These are phyloP conservation scores for Xylariaceae sp. DNA, from an alignment of 2,329 filamentous ascomycete genomes.

Conservation along the genomic window DNA sequence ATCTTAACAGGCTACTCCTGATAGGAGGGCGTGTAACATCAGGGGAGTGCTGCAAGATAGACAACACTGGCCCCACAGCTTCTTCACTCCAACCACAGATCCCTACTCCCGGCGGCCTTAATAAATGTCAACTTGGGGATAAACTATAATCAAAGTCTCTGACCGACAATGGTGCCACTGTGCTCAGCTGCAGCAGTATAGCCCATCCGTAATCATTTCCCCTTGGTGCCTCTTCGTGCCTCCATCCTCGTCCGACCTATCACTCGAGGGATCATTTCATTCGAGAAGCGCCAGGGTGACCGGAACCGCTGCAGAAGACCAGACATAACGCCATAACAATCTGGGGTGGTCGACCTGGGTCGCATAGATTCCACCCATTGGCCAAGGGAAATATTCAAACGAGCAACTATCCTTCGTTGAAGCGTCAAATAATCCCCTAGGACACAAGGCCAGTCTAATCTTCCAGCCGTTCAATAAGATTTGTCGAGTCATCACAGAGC, in stretches of 20 bases:
- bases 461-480: constrained; percentile 8
- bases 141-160: constrained; percentile 26
- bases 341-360: constrained; percentile 29
- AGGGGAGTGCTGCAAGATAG: constrained; percentile 37
- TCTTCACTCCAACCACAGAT: constrained; percentile 33
- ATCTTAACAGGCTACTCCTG: constrained; percentile 37
- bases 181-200: constrained; percentile 31
- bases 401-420: constrained; percentile 29
- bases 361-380: constrained; percentile 33
- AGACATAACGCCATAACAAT: constrained; percentile 31
- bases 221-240: constrained; percentile 29
- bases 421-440: constrained; percentile 10
- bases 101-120: constrained; percentile 29
- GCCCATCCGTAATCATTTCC: constrained; percentile 32
- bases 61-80: constrained; percentile 36
- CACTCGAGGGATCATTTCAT: constrained; percentile 30
- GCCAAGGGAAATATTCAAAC: constrained; percentile 28
- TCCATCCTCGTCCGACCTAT: constrained; percentile 27
- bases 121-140: constrained; percentile 35
- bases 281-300: constrained; percentile 33
- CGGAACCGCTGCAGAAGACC: constrained; percentile 29
- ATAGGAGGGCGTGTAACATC: constrained; percentile 36
- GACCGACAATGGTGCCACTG: constrained; percentile 25
- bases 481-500: constrained; percentile 10
- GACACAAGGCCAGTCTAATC: constrained; percentile 16